Conservation (phyloP, 805 yeast genomes). For the Candida taoyuanica region DNA sequence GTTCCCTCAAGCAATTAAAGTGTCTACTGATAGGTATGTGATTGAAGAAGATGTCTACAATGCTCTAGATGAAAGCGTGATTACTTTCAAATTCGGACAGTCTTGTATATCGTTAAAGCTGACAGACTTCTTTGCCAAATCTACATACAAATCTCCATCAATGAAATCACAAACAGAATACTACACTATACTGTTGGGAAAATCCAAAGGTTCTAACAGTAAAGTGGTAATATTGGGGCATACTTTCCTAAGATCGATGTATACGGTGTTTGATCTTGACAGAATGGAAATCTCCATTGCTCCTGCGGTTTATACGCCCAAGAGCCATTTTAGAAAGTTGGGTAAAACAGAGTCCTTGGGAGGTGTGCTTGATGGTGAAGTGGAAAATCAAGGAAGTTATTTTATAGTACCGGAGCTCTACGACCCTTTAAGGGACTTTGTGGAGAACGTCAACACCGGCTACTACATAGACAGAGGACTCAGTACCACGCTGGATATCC, state of each 20-base stretch:
- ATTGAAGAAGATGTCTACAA: background rate
- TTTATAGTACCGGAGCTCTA: conserved; percentile 6
- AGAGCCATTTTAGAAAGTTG: conserved; percentile 5
- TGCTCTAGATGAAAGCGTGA: background rate
- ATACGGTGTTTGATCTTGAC: conserved; percentile 25
- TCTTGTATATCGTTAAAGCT: conserved; percentile 5
- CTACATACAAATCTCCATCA: too few relatives aligned
- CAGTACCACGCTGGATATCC: background rate
- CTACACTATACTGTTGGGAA: conserved; percentile 15
- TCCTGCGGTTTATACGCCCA: conserved; percentile 15
- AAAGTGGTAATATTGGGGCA: conserved; percentile 18
- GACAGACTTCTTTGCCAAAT: conserved; percentile 3
- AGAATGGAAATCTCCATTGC: conserved; percentile 23
- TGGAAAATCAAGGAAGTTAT: conserved; percentile 5
- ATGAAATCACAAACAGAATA: conserved; percentile 6
- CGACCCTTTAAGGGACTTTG: conserved; percentile 16
- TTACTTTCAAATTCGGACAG: conserved; percentile 13
- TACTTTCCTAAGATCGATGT: conserved; percentile 18
- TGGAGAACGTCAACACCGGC: conserved; percentile 15
- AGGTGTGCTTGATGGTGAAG: conserved; percentile 8
- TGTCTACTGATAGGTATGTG: conserved; percentile 1
- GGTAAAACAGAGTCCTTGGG: conserved; percentile 2
- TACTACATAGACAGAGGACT: background rate
- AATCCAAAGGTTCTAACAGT: conserved; percentile 4
- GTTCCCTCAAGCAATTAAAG: background rate